phyloP scores from a whole-genome alignment of 2,329 filamentous ascomycete species.

The Ambrosiella beaveri region DNA sequence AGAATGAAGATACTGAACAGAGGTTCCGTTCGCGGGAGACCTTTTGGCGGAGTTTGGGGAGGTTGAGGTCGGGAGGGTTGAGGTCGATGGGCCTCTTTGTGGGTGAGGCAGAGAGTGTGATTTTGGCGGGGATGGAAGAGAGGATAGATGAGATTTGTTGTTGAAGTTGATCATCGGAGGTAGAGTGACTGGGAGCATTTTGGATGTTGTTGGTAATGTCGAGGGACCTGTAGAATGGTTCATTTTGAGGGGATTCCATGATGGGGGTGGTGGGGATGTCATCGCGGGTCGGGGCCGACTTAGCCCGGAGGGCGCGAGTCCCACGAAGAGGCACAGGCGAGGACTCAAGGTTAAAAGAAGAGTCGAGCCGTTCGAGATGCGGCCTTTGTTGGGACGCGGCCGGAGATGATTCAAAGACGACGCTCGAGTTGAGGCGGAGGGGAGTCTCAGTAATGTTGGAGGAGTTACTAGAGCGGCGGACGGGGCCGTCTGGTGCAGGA shows the following conservation, averaged over 20 bases:
- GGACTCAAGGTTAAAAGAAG: slow-evolving; percentile 6
- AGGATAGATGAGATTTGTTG: slow-evolving; percentile 67
- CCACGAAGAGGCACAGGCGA: slow-evolving; percentile 6
- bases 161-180: slow-evolving; percentile 49
- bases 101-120: slow-evolving; percentile 46
- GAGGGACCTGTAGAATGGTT: slow-evolving; percentile 29
- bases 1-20: slow-evolving; percentile 34
- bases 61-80: slow-evolving; percentile 40
- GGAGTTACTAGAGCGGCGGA: slow-evolving; percentile 6
- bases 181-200: slow-evolving; percentile 12
- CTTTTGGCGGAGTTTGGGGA: slow-evolving; percentile 27
- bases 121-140: slow-evolving; percentile 59
- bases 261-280: neutral
- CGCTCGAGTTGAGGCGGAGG: slow-evolving; percentile 6
- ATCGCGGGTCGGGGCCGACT: slow-evolving; percentile 9
- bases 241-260: slow-evolving; percentile 18
- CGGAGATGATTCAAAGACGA: slow-evolving; percentile 8
- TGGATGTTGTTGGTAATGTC: slow-evolving; percentile 22
- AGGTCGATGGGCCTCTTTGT: slow-evolving; percentile 27
- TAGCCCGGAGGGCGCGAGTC: slow-evolving; percentile 6
- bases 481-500: neutral
- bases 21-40: slow-evolving; percentile 26
- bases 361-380: slow-evolving; percentile 4
- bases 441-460: slow-evolving; percentile 5
- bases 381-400: neutral